Conservation (phyloP, 225 moss, liverwort and hornwort genomes). For the Sphagnum tenellum region DNA sequence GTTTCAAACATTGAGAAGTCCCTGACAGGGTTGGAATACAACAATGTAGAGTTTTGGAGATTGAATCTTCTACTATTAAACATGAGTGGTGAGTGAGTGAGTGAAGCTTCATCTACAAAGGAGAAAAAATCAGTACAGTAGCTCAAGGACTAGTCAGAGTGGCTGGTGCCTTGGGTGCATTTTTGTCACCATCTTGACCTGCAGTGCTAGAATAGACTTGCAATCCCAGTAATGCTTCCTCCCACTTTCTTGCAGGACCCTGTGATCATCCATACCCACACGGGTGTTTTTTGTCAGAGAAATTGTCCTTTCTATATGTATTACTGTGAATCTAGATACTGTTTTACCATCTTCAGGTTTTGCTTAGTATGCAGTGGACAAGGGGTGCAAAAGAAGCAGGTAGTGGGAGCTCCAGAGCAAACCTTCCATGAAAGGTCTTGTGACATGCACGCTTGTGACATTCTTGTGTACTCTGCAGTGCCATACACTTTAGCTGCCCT, state of each 20-base stretch:
- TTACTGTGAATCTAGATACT: not conserved
- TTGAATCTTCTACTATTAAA: not conserved
- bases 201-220: slow-evolving; percentile 51
- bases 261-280: slow-evolving; percentile 5
- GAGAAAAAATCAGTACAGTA: not conserved
- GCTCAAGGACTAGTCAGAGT: slow-evolving; percentile 57
- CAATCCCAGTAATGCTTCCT: slow-evolving; percentile 57
- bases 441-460: slow-evolving; percentile 61
- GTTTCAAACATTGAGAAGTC: no score
- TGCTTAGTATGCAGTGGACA: not conserved
- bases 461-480: slow-evolving; percentile 38
- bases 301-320: no score
- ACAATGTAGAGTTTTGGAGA: no score
- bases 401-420: not conserved
- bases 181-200: slow-evolving; percentile 75
- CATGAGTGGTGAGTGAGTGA: slow-evolving; percentile 6
- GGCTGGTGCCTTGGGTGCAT: slow-evolving; percentile 54
- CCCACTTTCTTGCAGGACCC: slow-evolving; percentile 74
- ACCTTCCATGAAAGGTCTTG: slow-evolving; percentile 90
- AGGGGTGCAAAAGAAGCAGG: not conserved
- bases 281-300: not conserved
- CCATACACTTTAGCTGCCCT: slow-evolving; percentile 43
- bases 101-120: not conserved
- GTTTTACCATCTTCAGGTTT: not conserved
- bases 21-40: no score